Base-by-base conservation (phyloP, 352 stramenopile genomes). In the Globisporangium nagaii region DNA sequence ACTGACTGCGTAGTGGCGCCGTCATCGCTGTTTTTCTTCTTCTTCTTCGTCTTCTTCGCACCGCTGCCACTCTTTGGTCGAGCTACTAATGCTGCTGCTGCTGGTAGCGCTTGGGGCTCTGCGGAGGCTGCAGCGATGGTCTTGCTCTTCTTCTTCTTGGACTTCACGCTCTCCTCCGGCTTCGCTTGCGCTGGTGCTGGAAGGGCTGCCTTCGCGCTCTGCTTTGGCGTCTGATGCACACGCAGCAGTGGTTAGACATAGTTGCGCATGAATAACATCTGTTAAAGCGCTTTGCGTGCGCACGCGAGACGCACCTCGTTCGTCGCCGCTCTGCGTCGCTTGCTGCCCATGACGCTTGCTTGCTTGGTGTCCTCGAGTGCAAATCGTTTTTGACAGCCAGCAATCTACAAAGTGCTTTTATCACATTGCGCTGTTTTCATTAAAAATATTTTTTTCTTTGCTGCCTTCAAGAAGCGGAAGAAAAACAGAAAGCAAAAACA, bases 41-140 rank as follows among this genome's bases (percentile, higher is more conserved):
- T 89, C 34, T 80, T 86, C 43, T 84, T 86, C 44, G 79, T 79
- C 55, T 80, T 75, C 57, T 62, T 70, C 31, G 52, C 43, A 35
- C 61, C 68, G n/a, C 62, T 65, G 25, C 47, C 32, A 7, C 24
- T 24, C 3, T 58, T 41, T 32, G 46, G 17, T 35, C 8, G 41
- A 40, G 17, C 37, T 40, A n/a, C 0, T 22, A 45, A 20, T 25
- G 39, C 13, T 13, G 15, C 6, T 36, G 32, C 27, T 22, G 35
- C 0, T 10, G 20, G 6, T 20, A 17, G 3, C 34, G n/a, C 46
- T 28, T 44, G 12, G 17, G 31, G 2, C 24, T 36, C 41, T 20
- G 30, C 24, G 15, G 31, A 9, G 19, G 25, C 27, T 15, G 22
- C 45, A n/a, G 22, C n/a, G 28, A 36, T 24, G 6, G 30, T 32